phyloP scores from a whole-genome alignment of 352 stramenopile species.

The Globisporangium alternatum region DNA sequence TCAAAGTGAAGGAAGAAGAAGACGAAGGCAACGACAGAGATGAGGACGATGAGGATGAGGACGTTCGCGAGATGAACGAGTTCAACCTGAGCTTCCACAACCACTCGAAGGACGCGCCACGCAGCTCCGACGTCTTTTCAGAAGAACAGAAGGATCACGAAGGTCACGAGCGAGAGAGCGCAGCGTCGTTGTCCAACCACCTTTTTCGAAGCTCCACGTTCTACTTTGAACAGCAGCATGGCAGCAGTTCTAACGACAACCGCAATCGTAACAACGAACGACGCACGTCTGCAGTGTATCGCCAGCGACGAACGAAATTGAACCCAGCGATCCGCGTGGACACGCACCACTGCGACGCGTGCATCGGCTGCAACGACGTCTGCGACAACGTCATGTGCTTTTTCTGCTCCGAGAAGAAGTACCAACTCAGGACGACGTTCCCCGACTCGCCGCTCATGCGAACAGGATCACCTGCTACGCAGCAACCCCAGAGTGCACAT shows the following conservation, averaged over 20 bases:
- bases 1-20: neutral
- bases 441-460: conserved; percentile 17
- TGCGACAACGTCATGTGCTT: conserved; percentile 60
- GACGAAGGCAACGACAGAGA: neutral
- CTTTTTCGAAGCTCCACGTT: conserved; percentile 15
- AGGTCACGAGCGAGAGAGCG: neutral
- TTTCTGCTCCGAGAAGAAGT: conserved; percentile 76
- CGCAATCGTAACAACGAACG: neutral
- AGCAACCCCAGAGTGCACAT: neutral
- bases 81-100: neutral
- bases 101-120: neutral
- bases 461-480: neutral
- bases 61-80: neutral
- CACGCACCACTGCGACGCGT: conserved; percentile 62
- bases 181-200: neutral
- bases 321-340: conserved; percentile 13
- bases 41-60: neutral
- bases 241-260: neutral
- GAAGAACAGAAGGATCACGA: neutral
- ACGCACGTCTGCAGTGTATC: neutral
- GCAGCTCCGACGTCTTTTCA: conserved; percentile 7
- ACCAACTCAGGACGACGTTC: conserved; percentile 57
- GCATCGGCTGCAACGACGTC: conserved; percentile 77
- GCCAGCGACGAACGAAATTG: neutral
- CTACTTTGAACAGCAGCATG: conserved; percentile 5